Evolutionary conservation across 208 protist species (phyloP), one percentile per base, ranked within the genome.

Genomic region (Trypanosomatidae sp.): DNA sequence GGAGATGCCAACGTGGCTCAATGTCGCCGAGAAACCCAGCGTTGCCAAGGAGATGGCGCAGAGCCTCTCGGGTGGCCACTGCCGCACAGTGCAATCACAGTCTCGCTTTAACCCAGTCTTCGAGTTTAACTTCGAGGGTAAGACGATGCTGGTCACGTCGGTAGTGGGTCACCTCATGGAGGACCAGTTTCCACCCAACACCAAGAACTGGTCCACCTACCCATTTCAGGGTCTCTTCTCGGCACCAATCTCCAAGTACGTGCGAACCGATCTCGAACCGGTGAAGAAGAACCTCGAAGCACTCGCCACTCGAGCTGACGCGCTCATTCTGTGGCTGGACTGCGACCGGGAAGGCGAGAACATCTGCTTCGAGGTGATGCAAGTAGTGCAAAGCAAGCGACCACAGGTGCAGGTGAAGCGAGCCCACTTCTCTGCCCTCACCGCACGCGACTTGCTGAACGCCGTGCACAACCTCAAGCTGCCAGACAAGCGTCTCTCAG

Each of bases 311-410:
- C 88, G 89, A 13, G 85, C 87, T 33, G 74, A 89, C 65, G 77
- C 86, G 64, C 82, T 99, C n/a, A 88, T 98, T 22, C 83, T 99
- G 58, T 98, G 95, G 91, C 89, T 99, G 13, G 98, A 99, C 76
- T 99, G 97, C 74, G 98, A 99, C 75, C 83, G 97, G 8, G 98
- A 99, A 71, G 98, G 98, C 6, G 98, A 99, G 80, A 99, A 99
- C 83, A 99, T 99, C 73, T 98, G 95, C 77, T 99, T 99, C 77
- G 98, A 99, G 86, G 96, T 99, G 36, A 77, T 99, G 10, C 70
- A 92, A 44, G 83, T 95, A 36, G 90, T 87, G 28, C 75, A 79
- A 55, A 59, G 50, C 1, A 82, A 81, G 66, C 91, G 91, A 59
- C 72, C 71, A 6, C 76, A 76, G 9, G 76, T 95, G 69, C 50